Evolutionary conservation across 2,329 filamentous ascomycete genomes (phyloP).

Genomic region (Hypoxylon sp.): DNA sequence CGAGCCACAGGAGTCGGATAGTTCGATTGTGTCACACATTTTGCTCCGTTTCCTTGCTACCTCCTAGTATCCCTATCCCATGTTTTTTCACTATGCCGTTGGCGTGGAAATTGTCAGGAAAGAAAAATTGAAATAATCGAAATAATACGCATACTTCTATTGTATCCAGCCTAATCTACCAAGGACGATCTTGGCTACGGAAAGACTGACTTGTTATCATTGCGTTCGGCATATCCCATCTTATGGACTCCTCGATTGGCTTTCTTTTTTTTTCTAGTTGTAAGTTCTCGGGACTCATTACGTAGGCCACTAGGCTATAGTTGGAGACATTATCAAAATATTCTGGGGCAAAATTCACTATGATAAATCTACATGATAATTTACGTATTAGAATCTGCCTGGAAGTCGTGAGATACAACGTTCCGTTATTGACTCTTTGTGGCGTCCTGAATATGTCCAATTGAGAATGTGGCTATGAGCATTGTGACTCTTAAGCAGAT

Average conservation of each 20-base stretch:
- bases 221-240: slow-evolving; percentile 10
- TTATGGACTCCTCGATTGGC: slow-evolving; percentile 6
- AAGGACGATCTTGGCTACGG: slow-evolving; percentile 18
- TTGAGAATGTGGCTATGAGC: slow-evolving; percentile 18
- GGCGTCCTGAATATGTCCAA: slow-evolving; percentile 23
- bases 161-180: slow-evolving; percentile 5
- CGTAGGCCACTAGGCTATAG: slow-evolving; percentile 12
- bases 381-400: not conserved
- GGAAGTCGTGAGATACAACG: slow-evolving; percentile 10
- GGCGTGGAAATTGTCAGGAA: slow-evolving; percentile 24
- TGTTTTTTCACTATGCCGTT: slow-evolving; percentile 21
- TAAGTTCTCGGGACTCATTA: not conserved
- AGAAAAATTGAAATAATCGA: slow-evolving; percentile 10
- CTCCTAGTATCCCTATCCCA: slow-evolving; percentile 3
- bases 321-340: slow-evolving; percentile 2
- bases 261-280: slow-evolving; percentile 1
- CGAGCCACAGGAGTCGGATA: slow-evolving; percentile 42
- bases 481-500: slow-evolving; percentile 27
- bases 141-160: slow-evolving; percentile 7
- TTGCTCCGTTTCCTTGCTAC: slow-evolving; percentile 23
- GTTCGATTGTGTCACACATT: slow-evolving; percentile 36
- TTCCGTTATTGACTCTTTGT: slow-evolving; percentile 13
- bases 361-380: slow-evolving; percentile 21
- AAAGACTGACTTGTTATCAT: slow-evolving; percentile 27
- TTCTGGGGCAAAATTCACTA: slow-evolving; percentile 6